These are phyloP conservation scores for Dalbergia cultrata DNA, from an alignment of 306 rosid species.

Conservation along the genomic window DNA sequence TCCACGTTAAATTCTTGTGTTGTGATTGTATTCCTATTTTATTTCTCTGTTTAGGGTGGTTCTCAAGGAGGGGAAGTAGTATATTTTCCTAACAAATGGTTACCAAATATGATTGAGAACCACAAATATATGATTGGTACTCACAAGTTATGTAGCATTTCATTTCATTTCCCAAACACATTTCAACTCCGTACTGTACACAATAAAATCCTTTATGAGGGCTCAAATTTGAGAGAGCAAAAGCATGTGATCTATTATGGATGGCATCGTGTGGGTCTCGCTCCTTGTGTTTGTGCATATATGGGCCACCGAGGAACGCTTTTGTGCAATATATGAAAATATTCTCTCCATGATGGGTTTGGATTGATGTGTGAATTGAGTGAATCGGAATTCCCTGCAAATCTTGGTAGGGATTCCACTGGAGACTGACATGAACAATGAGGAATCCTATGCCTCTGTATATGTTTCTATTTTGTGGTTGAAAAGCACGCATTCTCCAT, in stretches of 20 bases:
- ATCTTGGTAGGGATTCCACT: constrained; percentile 41
- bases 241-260: constrained; percentile 24
- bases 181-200: neutral
- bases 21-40: no score
- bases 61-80: no score
- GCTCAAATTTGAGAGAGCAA: constrained; percentile 11
- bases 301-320: constrained; percentile 1
- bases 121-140: neutral
- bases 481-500: constrained; percentile 13
- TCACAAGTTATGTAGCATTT: neutral
- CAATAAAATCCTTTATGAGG: neutral
- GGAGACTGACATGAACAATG: constrained; percentile 41
- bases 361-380: constrained; percentile 41
- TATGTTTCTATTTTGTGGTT: constrained; percentile 33
- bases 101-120: no score
- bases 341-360: constrained; percentile 29
- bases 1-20: no score
- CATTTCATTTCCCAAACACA: no score
- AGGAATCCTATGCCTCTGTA: constrained; percentile 46
- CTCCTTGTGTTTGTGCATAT: neutral
- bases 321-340: neutral
- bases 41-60: no score
- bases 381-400: constrained; percentile 33
- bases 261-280: constrained; percentile 21
- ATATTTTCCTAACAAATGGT: no score